Evolutionary conservation across 2,329 filamentous ascomycete species (phyloP).

Genomic region (Claviceps sp.): DNA sequence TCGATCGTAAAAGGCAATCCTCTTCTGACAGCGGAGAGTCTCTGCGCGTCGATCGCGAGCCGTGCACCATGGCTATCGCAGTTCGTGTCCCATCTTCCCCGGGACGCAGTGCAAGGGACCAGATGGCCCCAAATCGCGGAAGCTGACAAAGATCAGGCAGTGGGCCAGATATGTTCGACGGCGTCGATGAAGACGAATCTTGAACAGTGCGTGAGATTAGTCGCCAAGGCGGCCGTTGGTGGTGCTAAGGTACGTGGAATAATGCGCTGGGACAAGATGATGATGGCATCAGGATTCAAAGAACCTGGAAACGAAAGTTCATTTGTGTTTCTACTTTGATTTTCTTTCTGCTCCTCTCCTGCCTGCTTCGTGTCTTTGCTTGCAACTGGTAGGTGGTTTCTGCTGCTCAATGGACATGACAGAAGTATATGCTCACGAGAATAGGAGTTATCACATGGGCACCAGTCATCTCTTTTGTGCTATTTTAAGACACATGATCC

Average conservation of each 20-base stretch:
- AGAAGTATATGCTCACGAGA: neutral
- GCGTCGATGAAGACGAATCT: constrained; percentile 67
- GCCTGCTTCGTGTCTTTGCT: too few species aligned
- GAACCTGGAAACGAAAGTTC: neutral
- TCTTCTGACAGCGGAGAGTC: too few species aligned
- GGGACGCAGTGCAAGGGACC: neutral
- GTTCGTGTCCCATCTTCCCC: neutral
- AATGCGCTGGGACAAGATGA: neutral
- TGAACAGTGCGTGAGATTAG: constrained; percentile 57
- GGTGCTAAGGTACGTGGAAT: constrained; percentile 55
- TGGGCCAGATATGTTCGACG: constrained; percentile 84
- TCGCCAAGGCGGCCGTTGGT: constrained; percentile 57
- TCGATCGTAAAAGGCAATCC: too few species aligned
- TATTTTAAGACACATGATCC: neutral
- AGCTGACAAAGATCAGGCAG: constrained; percentile 34
- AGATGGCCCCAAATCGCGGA: neutral
- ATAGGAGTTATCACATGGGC: too few species aligned
- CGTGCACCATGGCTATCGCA: neutral
- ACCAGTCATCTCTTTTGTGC: too few species aligned
- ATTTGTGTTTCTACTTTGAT: neutral
- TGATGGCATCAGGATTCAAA: neutral
- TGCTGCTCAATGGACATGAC: neutral
- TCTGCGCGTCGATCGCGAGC: too few species aligned
- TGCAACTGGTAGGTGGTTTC: neutral
- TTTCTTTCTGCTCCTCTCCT: too few species aligned